Conservation (phyloP, 2,329 filamentous ascomycete genomes). For the Fusarium sp. region DNA sequence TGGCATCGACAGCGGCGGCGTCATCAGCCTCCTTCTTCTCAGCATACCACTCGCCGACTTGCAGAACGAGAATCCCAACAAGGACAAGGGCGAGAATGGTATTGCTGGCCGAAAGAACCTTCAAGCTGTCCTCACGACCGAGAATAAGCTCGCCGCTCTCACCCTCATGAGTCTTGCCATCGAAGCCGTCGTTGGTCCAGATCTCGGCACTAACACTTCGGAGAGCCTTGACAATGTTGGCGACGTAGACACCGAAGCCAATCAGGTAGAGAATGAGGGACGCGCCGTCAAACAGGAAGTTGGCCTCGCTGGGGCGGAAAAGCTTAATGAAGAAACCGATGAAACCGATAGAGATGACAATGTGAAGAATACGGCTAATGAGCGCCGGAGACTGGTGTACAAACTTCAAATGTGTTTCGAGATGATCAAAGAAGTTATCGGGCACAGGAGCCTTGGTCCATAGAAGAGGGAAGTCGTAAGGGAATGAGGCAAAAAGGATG, state of each 20-base stretch:
- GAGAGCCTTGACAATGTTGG: conserved; percentile 96
- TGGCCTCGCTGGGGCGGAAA: conserved; percentile 91
- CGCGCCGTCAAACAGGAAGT: conserved; percentile 92
- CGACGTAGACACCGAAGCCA: conserved; percentile 90
- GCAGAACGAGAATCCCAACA: conserved; percentile 89
- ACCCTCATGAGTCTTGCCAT: conserved; percentile 49
- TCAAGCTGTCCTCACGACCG: conserved; percentile 86
- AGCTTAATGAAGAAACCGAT: conserved; percentile 93
- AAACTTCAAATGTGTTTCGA: conserved; percentile 90
- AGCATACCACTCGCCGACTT: conserved; percentile 98
- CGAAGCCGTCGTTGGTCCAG: conserved; percentile 59
- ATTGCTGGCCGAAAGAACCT: conserved; percentile 92
- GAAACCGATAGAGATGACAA: conserved; percentile 87
- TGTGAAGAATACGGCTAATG: conserved; percentile 92
- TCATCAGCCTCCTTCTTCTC: conserved; percentile 92
- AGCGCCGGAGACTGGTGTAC: conserved; percentile 91
- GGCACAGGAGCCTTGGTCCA: conserved; percentile 75
- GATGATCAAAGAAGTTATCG: conserved; percentile 78
- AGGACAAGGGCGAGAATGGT: conserved; percentile 94
- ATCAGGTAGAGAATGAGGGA: conserved; percentile 85
- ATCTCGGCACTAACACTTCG: conserved; percentile 79
- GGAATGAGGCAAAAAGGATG: conserved; percentile 94
- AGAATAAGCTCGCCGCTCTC: conserved; percentile 71
- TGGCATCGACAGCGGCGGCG: conserved; percentile 66
- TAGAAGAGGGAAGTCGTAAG: conserved; percentile 92